Conservation (phyloP, 2,329 filamentous ascomycete species). For the Hymenoscyphus linearis region DNA sequence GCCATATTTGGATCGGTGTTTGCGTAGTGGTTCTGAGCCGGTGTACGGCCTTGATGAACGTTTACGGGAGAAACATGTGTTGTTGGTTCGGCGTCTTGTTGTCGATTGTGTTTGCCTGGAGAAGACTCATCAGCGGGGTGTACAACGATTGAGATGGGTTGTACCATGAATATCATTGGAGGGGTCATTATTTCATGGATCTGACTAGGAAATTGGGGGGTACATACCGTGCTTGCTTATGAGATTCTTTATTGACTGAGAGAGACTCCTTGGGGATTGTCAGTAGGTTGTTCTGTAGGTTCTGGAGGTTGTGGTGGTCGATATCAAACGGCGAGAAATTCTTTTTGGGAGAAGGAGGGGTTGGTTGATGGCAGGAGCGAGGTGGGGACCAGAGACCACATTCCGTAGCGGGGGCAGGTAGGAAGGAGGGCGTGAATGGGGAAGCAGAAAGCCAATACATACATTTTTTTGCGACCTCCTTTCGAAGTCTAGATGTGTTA, state of each 20-base stretch:
- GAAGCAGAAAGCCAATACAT: not conserved
- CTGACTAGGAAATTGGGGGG: not conserved
- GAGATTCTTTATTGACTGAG: conserved; percentile 97
- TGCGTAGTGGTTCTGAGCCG: conserved; percentile 35
- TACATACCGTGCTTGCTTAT: conserved; percentile 72
- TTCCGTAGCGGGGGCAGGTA: not conserved
- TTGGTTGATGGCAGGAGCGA: not conserved
- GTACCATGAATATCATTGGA: not conserved
- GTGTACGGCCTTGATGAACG: conserved; percentile 47
- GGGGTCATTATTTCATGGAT: not conserved
- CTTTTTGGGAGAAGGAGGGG: not conserved
- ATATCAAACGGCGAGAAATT: not conserved
- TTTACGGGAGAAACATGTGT: conserved; percentile 43
- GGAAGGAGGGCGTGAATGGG: not conserved
- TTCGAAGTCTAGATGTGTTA: not conserved
- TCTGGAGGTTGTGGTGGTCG: no score
- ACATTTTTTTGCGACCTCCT: not conserved
- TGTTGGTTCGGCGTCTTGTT: conserved; percentile 34
- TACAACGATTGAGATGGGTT: not conserved
- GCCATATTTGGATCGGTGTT: conserved; percentile 56
- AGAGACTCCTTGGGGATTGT: conserved; percentile 39
- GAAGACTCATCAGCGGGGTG: conserved; percentile 17
- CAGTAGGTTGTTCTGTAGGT: not conserved
- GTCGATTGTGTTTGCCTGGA: conserved; percentile 72
- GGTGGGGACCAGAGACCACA: not conserved